Percentiles rank a stretch among this genome's conserved stretches.
Conservation (phyloP, 1,284 basidiomycete species). For the Porodaedalea pini region DNA sequence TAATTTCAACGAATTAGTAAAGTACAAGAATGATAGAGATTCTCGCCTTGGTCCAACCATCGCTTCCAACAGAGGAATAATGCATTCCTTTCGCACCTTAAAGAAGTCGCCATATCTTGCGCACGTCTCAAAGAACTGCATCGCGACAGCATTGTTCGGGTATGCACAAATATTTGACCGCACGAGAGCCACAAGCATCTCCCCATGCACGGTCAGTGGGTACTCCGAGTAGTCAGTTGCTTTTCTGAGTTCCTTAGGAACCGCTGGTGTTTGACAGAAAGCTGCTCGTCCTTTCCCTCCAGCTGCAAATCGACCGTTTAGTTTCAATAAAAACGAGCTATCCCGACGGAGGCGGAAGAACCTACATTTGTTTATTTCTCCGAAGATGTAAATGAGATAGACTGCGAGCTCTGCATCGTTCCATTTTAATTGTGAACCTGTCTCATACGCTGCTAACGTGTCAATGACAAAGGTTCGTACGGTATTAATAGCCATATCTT, state of each 20-base stretch:
- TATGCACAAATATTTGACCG: constrained; percentile 81
- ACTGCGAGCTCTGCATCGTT: constrained; percentile 91
- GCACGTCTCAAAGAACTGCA: constrained; percentile 93
- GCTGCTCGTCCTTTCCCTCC: constrained; percentile 72
- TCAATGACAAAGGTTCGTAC: constrained; percentile 69
- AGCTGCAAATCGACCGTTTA: constrained; percentile 34
- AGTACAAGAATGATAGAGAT: not conserved
- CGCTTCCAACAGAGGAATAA: constrained; percentile 82
- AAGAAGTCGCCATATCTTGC: constrained; percentile 96
- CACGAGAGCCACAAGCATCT: constrained; percentile 83
- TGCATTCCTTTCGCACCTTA: constrained; percentile 84
- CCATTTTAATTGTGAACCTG: constrained; percentile 73
- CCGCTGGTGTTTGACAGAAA: constrained; percentile 65
- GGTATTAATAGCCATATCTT: constrained; percentile 71
- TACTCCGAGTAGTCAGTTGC: constrained; percentile 78
- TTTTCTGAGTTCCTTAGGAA: constrained; percentile 64
- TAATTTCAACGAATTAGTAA: not conserved
- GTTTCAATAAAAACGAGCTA: not conserved
- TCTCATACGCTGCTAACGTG: constrained; percentile 68
- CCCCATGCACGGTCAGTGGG: constrained; percentile 87
- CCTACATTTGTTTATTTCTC: constrained; percentile 84
- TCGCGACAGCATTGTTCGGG: constrained; percentile 83
- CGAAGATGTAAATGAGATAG: constrained; percentile 90
- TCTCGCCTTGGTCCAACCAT: constrained; percentile 82
- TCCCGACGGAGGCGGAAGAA: constrained; percentile 4